phyloP scores from a whole-genome alignment of 176 grass and related monocot genomes.

The Carex parvula region DNA sequence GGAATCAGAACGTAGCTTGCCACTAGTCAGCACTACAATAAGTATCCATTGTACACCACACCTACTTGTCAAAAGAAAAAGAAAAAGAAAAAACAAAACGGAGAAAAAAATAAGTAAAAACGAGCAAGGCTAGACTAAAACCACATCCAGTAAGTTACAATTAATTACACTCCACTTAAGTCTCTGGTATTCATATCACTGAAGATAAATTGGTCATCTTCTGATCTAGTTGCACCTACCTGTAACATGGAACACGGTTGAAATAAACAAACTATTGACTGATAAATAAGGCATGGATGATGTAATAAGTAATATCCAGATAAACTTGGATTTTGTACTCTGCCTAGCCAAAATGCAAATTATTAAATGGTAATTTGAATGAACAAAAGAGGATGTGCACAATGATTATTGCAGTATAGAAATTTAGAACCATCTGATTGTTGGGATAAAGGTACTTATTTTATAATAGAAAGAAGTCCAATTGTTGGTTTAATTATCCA shows the following conservation, averaged over 20 bases:
- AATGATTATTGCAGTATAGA: neutral
- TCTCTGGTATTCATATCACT: constrained; percentile 7
- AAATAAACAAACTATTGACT: neutral
- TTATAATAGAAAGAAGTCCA: neutral
- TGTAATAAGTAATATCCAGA: neutral
- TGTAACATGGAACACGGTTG: neutral
- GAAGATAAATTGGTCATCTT: constrained; percentile 28
- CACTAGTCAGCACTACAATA: constrained; percentile 7
- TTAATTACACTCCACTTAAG: constrained; percentile 23
- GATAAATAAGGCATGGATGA: neutral
- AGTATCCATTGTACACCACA: constrained; percentile 24
- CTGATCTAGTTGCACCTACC: constrained; percentile 9
- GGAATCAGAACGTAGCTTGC: neutral
- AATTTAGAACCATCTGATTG: neutral
- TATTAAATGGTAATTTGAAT: neutral
- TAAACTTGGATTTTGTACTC: neutral
- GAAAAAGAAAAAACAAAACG: neutral
- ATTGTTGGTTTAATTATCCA: neutral
- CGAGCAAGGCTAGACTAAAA: constrained; percentile 16
- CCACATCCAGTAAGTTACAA: neutral
- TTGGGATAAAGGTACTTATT: neutral
- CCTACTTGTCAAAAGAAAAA: constrained; percentile 10
- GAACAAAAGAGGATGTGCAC: neutral
- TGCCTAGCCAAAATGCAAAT: neutral
- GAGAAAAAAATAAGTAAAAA: neutral